Percentiles rank a stretch among this genome's conserved stretches.
These are phyloP conservation scores for Hypomyces rosellus DNA, from an alignment of 2,329 filamentous ascomycete genomes.

Conservation along the genomic window DNA sequence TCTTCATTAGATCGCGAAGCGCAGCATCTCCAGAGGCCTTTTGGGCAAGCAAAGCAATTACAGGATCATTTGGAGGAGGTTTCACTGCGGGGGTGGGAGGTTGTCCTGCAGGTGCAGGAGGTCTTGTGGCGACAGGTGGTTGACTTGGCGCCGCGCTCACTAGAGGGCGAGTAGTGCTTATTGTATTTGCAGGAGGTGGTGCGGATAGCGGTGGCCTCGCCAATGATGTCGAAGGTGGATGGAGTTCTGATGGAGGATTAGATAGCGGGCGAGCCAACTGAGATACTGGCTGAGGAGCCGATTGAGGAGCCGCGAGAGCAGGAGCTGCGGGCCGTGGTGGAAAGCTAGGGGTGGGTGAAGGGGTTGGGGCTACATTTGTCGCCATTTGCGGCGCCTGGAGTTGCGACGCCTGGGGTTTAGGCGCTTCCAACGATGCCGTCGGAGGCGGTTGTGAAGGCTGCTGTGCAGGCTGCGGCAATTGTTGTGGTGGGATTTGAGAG, in stretches of 20 bases:
- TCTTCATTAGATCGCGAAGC: slow-evolving; percentile 74
- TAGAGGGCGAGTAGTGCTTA: slow-evolving; percentile 15
- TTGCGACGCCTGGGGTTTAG: background rate
- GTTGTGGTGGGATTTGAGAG: slow-evolving; percentile 17
- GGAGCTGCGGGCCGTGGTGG: slow-evolving; percentile 7
- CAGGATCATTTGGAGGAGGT: slow-evolving; percentile 54
- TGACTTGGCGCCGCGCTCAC: slow-evolving; percentile 11
- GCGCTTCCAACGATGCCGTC: slow-evolving; percentile 1
- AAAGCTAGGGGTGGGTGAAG: slow-evolving; percentile 1
- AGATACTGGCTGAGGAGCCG: slow-evolving; percentile 16
- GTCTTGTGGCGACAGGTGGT: slow-evolving; percentile 18
- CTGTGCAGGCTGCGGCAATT: slow-evolving; percentile 13
- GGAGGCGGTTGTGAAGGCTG: slow-evolving; percentile 4
- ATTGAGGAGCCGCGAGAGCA: slow-evolving; percentile 15
- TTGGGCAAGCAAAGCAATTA: slow-evolving; percentile 73
- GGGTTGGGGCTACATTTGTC: slow-evolving; percentile 5
- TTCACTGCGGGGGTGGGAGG: slow-evolving; percentile 15
- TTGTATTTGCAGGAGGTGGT: slow-evolving; percentile 24
- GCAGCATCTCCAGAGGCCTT: slow-evolving; percentile 66
- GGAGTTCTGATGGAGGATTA: slow-evolving; percentile 16
- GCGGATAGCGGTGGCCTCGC: slow-evolving; percentile 15
- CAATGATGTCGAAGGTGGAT: slow-evolving; percentile 15
- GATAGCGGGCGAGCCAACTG: slow-evolving; percentile 14
- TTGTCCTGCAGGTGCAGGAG: slow-evolving; percentile 8
- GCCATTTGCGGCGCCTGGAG: slow-evolving; percentile 1